Base-by-base conservation (phyloP, 2,329 filamentous ascomycete genomes). In the Fonsecaea pugnacius region DNA sequence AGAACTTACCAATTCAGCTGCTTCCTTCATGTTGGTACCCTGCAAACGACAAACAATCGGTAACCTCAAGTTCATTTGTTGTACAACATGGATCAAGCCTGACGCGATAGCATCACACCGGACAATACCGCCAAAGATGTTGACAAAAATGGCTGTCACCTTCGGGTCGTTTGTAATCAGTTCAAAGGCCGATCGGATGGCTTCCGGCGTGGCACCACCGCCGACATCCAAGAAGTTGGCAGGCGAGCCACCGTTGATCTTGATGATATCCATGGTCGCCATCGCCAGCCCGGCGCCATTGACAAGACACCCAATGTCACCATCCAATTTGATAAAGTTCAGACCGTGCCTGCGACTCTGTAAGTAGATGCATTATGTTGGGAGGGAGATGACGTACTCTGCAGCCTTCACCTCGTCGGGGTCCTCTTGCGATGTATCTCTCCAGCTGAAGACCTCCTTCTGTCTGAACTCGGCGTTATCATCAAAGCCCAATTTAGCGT, bases 201-300 rank as follows among this genome's bases (percentile, higher is more conserved):
- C 95, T 71, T 93, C 90, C 36, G 95, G 93, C 66, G 95, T 99
- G 72, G 95, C 95, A 84, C 95, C 95, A 78, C 95, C 95, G 76
- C 95, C 95, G 72, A 99, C 95, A 78, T 99, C 95, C 73, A 99
- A 86, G 89, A 99, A 99, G 88, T 99, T 99, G 73, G 95, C 95
- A 68, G 95, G 95, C 76, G 87, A 84, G 70, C 95, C 95, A 73
- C 95, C 95, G 83, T 98, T 99, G 69, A 99, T 87, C 88, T 99
- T 98, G 87, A 99, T 99, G 80, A 99, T 98, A 81, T 99, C 95
- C 95, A 99, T 99, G 78, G 95, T 99, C 69, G 95, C 95, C 95
- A 99, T 99, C 82, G 95, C 95, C 72, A 99, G 90, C 83, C 95
- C 95, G 75, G 95, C 95, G 78, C 95, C 95, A 84, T 99, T 99